Evolutionary conservation across 352 stramenopile genomes (phyloP), one percentile per base, ranked within the genome.

Genomic region (Phytophthora cactorum): DNA sequence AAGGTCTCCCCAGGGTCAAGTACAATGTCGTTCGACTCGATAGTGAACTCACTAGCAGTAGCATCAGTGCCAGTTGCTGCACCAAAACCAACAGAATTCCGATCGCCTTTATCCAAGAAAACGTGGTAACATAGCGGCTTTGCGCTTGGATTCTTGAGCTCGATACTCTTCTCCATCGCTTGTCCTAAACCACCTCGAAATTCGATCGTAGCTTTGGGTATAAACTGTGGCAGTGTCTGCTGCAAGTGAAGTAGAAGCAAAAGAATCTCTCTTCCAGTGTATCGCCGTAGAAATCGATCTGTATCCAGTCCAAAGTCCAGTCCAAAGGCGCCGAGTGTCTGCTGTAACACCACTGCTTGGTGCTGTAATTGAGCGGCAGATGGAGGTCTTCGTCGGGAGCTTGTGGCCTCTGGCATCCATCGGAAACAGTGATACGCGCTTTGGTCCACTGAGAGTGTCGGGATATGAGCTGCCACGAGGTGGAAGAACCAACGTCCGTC

Each of bases 151-250:
- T 98, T 98, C 61, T 90, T 92, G 2, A 98, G 77, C 63, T 98
- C 96, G 32, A 98, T 98, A 6, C 69, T 96, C 50, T 98, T 98
- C 12, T 89, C 84, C 29, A 98, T 95, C 17, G 81, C 66, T 41
- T 90, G 84, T 0, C 95, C 95, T 5, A 98, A 69, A 4, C 83
- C 69, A 5, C 91, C 95, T 31, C 85, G 82, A 64, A 98, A 98
- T 41, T 97, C 91, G 57, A 98, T 97, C 29, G 84, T 97, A 9
- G 89, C 92, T 62, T 98, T 98, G 4, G 96, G 95, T 15, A 98
- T 84, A 25, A 97, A 95, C 63, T 97, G 83, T 27, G 94, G 94
- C 22, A 98, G 60, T 8, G 86, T 93, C 65, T 97, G 89, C 32
- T 97, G 95, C 31, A 98, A 66, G 66, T 98, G 92, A 10, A 98